phyloP scores from a whole-genome alignment of 2,329 filamentous ascomycete species.

The Lojkania enalia region DNA sequence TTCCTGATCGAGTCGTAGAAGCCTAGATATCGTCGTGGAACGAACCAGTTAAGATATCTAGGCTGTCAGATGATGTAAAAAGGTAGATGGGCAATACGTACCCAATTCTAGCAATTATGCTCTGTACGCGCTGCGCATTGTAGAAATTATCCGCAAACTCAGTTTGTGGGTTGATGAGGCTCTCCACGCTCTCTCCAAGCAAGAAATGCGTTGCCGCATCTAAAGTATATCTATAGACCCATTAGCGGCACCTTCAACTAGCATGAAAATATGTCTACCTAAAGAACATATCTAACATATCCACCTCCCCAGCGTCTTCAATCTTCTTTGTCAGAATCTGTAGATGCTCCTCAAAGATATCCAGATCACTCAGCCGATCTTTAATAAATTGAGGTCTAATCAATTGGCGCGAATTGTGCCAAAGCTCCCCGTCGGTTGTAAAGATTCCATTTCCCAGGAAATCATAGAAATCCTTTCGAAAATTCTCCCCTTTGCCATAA shows the following conservation, averaged over 20 bases:
- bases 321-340: conserved; percentile 72
- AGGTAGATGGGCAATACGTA: conserved; percentile 34
- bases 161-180: conserved; percentile 59
- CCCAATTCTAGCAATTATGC: conserved; percentile 66
- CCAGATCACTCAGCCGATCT: conserved; percentile 79
- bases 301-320: conserved; percentile 56
- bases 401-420: conserved; percentile 80
- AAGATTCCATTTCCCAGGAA: conserved; percentile 72
- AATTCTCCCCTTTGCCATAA: conserved; percentile 78
- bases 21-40: conserved; percentile 63
- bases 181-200: conserved; percentile 73
- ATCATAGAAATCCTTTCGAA: conserved; percentile 73
- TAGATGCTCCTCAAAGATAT: conserved; percentile 79
- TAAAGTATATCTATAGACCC: conserved; percentile 63
- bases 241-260: not conserved
- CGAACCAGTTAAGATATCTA: conserved; percentile 62
- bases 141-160: conserved; percentile 81
- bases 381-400: conserved; percentile 86
- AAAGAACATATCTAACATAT: conserved; percentile 79
- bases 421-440: conserved; percentile 75
- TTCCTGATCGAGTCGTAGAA: conserved; percentile 68
- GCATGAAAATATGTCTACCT: conserved; percentile 43
- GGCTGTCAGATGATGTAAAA: not conserved
- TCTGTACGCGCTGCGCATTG: conserved; percentile 76
- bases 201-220: conserved; percentile 88